phyloP scores from a whole-genome alignment of 352 stramenopile genomes.

The Phytophthora meadii region DNA sequence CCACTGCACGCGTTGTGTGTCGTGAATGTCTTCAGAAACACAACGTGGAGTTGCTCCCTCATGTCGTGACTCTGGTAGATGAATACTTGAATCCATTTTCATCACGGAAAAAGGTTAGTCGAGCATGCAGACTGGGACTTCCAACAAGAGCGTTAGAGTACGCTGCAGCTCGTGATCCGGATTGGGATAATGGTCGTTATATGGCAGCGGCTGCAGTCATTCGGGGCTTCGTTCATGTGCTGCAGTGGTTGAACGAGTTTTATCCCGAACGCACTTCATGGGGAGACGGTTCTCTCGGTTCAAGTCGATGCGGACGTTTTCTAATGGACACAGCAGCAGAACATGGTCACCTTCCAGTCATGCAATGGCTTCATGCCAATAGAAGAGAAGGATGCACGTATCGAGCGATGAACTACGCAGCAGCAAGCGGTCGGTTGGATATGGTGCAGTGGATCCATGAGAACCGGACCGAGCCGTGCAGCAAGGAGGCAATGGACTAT shows the following conservation, averaged over 20 bases:
- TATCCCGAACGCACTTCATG: slow-evolving; percentile 24
- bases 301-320: slow-evolving; percentile 23
- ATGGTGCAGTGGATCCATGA: slow-evolving; percentile 22
- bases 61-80: slow-evolving; percentile 23
- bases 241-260: slow-evolving; percentile 25
- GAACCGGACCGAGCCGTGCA: slow-evolving; percentile 15
- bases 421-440: slow-evolving; percentile 19
- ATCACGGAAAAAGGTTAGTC: slow-evolving; percentile 15
- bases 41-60: slow-evolving; percentile 21
- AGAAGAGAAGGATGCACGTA: slow-evolving; percentile 25
- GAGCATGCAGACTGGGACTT: slow-evolving; percentile 15
- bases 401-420: slow-evolving; percentile 21
- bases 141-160: slow-evolving; percentile 17
- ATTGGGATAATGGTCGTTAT: slow-evolving; percentile 20
- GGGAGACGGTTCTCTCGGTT: slow-evolving; percentile 17
- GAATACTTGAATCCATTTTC: slow-evolving; percentile 24
- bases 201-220: slow-evolving; percentile 26
- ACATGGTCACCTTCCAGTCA: slow-evolving; percentile 21
- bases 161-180: slow-evolving; percentile 15
- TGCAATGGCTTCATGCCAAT: slow-evolving; percentile 28
- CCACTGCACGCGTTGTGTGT: slow-evolving; percentile 11
- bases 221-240: slow-evolving; percentile 19
- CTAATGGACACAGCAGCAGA: slow-evolving; percentile 22
- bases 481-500: slow-evolving; percentile 25
- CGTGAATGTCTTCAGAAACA: slow-evolving; percentile 19